A percentile compares a stretch with the other conserved stretches of the same genome.
phyloP scores from a whole-genome alignment of 2,329 filamentous ascomycete genomes.

The Verticillium alfalfae region DNA sequence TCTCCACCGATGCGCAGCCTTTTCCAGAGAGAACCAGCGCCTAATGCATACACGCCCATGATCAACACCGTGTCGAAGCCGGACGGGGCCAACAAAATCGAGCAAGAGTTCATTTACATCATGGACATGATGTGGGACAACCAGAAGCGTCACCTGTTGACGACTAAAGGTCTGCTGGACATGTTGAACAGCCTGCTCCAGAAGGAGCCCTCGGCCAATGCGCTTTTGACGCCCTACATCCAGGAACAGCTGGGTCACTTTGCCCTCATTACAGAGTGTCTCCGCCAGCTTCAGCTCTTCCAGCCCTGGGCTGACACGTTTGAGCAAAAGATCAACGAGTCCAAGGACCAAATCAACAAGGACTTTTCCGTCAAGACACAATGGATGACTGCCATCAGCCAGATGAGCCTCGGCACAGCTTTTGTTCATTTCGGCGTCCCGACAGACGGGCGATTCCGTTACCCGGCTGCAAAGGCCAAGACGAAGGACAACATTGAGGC shows the following conservation, averaged over 20 bases:
- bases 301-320: conserved; percentile 42
- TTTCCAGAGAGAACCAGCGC: conserved; percentile 22
- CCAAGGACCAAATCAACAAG: conserved; percentile 16
- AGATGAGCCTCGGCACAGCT: conserved; percentile 7
- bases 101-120: conserved; percentile 26
- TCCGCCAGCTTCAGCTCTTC: conserved; percentile 37
- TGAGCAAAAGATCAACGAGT: conserved; percentile 18
- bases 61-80: conserved; percentile 14
- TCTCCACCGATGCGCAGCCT: conserved; percentile 34
- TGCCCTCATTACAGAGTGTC: conserved; percentile 36
- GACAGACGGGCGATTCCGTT: conserved; percentile 31
- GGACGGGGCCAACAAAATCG: conserved; percentile 10
- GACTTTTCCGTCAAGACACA: conserved; percentile 15
- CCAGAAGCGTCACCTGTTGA: conserved; percentile 20
- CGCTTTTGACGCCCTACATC: conserved; percentile 30
- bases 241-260: conserved; percentile 34
- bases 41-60: conserved; percentile 10
- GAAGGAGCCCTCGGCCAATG: conserved; percentile 24
- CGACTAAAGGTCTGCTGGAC: conserved; percentile 33
- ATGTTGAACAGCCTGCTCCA: conserved; percentile 40
- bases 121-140: conserved; percentile 31
- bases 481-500: conserved; percentile 36
- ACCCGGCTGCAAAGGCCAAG: conserved; percentile 36
- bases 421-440: conserved; percentile 22
- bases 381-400: conserved; percentile 11